Evolutionary conservation across 192 early-diverging fungal genomes (phyloP).

Genomic region (Coemansia sp.): DNA sequence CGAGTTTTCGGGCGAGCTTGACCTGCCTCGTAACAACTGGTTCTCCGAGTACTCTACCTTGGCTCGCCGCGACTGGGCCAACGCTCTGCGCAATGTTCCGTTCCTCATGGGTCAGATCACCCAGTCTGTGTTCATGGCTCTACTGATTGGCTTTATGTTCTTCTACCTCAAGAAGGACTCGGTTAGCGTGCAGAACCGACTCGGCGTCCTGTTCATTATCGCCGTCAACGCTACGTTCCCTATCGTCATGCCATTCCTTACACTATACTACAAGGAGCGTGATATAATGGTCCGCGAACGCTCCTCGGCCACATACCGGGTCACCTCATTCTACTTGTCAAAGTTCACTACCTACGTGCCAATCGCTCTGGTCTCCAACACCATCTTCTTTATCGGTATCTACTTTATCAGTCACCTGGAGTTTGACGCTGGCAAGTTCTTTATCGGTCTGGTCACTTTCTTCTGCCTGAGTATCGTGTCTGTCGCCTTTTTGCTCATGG

Average conservation of each 20-base stretch:
- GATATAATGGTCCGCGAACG: constrained; percentile 68
- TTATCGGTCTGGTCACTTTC: constrained; percentile 46
- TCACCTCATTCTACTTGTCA: constrained; percentile 64
- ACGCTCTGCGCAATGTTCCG: constrained; percentile 42
- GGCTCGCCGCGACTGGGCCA: constrained; percentile 57
- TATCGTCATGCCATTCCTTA: constrained; percentile 60
- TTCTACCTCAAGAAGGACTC: constrained; percentile 52
- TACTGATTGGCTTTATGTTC: constrained; percentile 64
- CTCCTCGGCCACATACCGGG: constrained; percentile 65
- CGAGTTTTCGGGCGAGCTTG: constrained; percentile 11
- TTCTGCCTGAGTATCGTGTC: constrained; percentile 41
- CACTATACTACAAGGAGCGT: constrained; percentile 52
- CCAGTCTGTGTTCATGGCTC: constrained; percentile 49
- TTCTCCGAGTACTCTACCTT: constrained; percentile 57
- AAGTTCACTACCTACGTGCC: constrained; percentile 61
- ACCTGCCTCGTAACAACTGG: constrained; percentile 58
- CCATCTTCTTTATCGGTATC: constrained; percentile 47
- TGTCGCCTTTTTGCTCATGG: constrained; percentile 38
- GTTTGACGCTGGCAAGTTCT: constrained; percentile 53
- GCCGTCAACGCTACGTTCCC: constrained; percentile 61
- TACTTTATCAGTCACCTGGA: constrained; percentile 53
- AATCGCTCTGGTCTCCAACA: constrained; percentile 34
- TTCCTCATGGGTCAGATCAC: constrained; percentile 38
- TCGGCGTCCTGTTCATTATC: constrained; percentile 54
- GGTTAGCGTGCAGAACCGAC: constrained; percentile 53